phyloP scores from a whole-genome alignment of 148 eudicot genomes.

The Vaccinium macrocarpon region DNA sequence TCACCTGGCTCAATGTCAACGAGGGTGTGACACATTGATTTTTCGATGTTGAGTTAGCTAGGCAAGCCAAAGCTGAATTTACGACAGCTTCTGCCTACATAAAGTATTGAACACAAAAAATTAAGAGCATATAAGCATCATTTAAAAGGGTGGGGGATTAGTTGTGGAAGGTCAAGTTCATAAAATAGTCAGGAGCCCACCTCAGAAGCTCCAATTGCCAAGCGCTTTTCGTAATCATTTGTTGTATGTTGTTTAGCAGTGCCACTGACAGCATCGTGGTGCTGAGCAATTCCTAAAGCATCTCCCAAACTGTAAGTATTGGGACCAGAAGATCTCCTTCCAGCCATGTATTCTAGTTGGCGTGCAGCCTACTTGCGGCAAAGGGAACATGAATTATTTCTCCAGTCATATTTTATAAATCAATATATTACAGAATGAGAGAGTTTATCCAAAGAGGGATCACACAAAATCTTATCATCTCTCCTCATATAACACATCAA shows the following conservation, averaged over 20 bases:
- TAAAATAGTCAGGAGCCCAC: constrained; percentile 26
- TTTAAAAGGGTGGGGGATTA: background rate
- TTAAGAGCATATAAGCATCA: background rate
- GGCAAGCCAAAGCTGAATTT: constrained; percentile 60
- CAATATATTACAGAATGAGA: background rate
- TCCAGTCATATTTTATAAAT: background rate
- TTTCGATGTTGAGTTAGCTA: constrained; percentile 37
- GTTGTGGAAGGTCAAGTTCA: constrained; percentile 1
- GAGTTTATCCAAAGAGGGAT: background rate
- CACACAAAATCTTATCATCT: background rate
- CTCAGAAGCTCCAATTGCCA: constrained; percentile 76
- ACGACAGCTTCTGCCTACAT: constrained; percentile 65
- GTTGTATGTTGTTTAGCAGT: constrained; percentile 83
- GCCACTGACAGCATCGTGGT: constrained; percentile 85
- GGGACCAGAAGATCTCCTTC: constrained; percentile 48
- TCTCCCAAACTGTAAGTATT: constrained; percentile 73
- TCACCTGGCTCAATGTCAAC: constrained; percentile 55
- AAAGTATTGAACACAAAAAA: constrained; percentile 18
- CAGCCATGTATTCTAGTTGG: constrained; percentile 68
- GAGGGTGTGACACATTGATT: constrained; percentile 36
- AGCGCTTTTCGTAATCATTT: constrained; percentile 69
- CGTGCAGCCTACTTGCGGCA: constrained; percentile 62
- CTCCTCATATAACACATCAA: background rate
- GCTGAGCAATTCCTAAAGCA: constrained; percentile 83
- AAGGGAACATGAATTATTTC: constrained; percentile 8